Evolutionary conservation across 306 rosid genomes (phyloP).

Genomic region (Alnus rubra): DNA sequence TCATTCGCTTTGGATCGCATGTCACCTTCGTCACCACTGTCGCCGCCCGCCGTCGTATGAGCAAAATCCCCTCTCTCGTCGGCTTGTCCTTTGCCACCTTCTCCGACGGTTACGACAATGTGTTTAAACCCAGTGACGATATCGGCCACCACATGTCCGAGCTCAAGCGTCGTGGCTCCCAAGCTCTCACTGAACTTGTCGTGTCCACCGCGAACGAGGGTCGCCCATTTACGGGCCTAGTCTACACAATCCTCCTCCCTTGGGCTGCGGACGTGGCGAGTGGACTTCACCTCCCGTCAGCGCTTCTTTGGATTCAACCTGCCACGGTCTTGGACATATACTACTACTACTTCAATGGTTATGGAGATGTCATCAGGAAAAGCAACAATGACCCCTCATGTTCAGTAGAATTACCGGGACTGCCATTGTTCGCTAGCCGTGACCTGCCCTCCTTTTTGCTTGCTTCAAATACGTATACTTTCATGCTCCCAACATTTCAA

Average conservation of each 20-base stretch:
- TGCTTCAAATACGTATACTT: constrained; percentile 2
- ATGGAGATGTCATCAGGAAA: constrained; percentile 11
- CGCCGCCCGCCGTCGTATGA: constrained; percentile 24
- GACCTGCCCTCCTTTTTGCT: constrained; percentile 39
- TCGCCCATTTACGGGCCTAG: constrained; percentile 36
- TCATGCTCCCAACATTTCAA: constrained; percentile 27
- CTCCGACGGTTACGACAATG: constrained; percentile 53
- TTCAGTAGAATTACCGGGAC: constrained; percentile 30
- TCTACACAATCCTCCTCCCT: constrained; percentile 34
- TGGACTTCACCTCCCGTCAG: constrained; percentile 25
- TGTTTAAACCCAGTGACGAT: background rate
- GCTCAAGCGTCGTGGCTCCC: constrained; percentile 34
- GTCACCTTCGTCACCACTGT: constrained; percentile 37
- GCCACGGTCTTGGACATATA: constrained; percentile 42
- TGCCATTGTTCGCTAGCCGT: constrained; percentile 18
- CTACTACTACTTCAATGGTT: constrained; percentile 38
- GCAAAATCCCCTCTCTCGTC: background rate
- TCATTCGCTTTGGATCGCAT: constrained; percentile 23
- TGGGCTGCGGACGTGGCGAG: constrained; percentile 45
- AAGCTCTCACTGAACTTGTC: constrained; percentile 18
- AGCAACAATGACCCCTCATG: background rate
- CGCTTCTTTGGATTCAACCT: constrained; percentile 43
- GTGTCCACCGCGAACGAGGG: constrained; percentile 15
- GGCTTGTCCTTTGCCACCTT: constrained; percentile 15
- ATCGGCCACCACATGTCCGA: constrained; percentile 18